Evolutionary conservation across 129 eudicot genomes (phyloP).

Genomic region (Solidago caesia): DNA sequence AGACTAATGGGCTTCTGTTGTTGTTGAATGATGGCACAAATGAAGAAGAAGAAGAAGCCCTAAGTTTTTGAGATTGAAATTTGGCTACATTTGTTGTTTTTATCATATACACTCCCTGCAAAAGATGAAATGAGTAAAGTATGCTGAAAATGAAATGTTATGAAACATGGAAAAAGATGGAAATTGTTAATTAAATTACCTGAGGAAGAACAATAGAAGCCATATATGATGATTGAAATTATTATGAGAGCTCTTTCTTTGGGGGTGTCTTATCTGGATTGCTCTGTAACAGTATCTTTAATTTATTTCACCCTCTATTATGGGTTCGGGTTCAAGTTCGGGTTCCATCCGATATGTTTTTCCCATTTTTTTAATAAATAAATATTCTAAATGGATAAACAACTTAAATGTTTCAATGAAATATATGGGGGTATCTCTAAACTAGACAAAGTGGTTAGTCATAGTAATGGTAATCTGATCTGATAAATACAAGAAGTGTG

Average conservation of each 20-base stretch:
- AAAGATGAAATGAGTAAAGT: background rate
- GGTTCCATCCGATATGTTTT: too few species aligned
- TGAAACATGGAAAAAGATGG: constrained; percentile 2
- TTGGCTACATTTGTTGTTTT: constrained; percentile 37
- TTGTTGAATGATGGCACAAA: constrained; percentile 16
- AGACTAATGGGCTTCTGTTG: background rate
- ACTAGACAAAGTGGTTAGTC: too few species aligned
- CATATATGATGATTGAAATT: constrained; percentile 29
- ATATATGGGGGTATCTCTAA: too few species aligned
- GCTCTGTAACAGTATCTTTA: background rate
- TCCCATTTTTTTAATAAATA: too few species aligned
- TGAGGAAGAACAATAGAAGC: constrained; percentile 56
- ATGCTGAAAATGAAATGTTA: background rate
- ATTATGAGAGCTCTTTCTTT: constrained; percentile 4
- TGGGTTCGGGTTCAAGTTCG: too few species aligned
- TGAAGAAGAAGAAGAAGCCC: constrained; percentile 28
- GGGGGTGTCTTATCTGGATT: constrained; percentile 27
- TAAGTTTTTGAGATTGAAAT: constrained; percentile 33
- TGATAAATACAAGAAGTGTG: too few species aligned
- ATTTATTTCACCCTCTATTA: too few species aligned
- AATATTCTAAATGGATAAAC: too few species aligned
- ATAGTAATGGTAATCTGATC: too few species aligned
- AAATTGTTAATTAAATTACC: constrained; percentile 32
- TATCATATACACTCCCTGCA: constrained; percentile 44
- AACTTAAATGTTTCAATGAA: too few species aligned